phyloP scores from a whole-genome alignment of 805 yeast species.

The Starmerella stellata region DNA sequence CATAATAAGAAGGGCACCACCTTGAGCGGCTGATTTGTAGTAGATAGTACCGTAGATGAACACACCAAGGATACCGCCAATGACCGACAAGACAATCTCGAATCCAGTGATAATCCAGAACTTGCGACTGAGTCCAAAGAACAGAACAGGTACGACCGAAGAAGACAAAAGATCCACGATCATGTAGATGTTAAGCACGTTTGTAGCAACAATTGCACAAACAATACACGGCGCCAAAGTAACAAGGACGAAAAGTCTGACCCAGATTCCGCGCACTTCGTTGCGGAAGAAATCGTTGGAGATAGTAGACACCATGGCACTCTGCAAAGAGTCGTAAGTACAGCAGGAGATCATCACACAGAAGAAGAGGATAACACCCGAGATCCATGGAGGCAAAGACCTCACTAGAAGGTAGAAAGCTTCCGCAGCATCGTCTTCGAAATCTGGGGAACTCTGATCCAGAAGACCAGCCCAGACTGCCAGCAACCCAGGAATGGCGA shows the following conservation, averaged over 20 bases:
- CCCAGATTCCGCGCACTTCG: slow-evolving; percentile 44
- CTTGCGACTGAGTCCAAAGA: slow-evolving; percentile 51
- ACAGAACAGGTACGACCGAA: slow-evolving; percentile 63
- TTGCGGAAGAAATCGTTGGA: slow-evolving; percentile 83
- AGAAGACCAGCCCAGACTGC: slow-evolving; percentile 76
- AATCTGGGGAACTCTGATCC: slow-evolving; percentile 26
- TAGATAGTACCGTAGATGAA: slow-evolving; percentile 71
- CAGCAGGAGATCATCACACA: slow-evolving; percentile 60
- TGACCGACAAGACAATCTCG: slow-evolving; percentile 67
- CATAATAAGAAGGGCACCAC: slow-evolving; percentile 53
- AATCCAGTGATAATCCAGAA: slow-evolving; percentile 56
- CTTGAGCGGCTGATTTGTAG: slow-evolving; percentile 45
- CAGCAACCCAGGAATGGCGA: slow-evolving; percentile 65
- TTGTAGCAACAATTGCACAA: slow-evolving; percentile 65
- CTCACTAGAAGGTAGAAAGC: slow-evolving; percentile 47
- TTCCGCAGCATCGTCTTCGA: slow-evolving; percentile 42
- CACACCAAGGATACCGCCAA: slow-evolving; percentile 61
- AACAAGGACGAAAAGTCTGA: slow-evolving; percentile 48
- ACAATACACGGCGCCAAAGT: slow-evolving; percentile 71
- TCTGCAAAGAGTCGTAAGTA: slow-evolving; percentile 71
- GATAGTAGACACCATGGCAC: slow-evolving; percentile 70
- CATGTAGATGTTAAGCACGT: slow-evolving; percentile 66
- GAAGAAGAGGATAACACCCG: slow-evolving; percentile 64
- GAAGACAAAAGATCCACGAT: slow-evolving; percentile 81
- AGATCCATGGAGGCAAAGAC: slow-evolving; percentile 69